phyloP scores from a whole-genome alignment of 106 monocot species.

The Dendrobium chrysotoxum region DNA sequence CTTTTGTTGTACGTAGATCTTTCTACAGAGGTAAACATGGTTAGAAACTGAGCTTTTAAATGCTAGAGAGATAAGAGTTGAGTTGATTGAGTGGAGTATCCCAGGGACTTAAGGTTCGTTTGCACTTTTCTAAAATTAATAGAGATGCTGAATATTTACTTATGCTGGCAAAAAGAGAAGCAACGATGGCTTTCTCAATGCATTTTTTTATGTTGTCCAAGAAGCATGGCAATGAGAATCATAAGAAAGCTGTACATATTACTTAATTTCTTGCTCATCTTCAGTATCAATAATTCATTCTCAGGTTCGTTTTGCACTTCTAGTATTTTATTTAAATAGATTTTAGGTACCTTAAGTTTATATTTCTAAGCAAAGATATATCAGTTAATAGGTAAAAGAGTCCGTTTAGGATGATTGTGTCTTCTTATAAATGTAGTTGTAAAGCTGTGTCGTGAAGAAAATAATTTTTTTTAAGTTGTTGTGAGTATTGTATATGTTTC shows the following conservation, averaged over 20 bases:
- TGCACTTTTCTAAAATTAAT: neutral
- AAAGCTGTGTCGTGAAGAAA: no score
- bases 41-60: neutral
- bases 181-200: neutral
- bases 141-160: neutral
- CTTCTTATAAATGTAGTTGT: no score
- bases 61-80: neutral
- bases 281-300: no score
- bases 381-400: no score
- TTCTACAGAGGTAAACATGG: no score
- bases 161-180: neutral
- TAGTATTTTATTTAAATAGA: neutral
- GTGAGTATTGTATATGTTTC: no score
- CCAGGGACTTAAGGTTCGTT: neutral
- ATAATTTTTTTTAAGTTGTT: no score
- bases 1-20: neutral
- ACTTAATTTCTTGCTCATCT: neutral
- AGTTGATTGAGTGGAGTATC: neutral
- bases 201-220: neutral
- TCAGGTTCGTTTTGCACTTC: neutral
- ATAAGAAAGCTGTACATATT: neutral
- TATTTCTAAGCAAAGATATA: neutral
- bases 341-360: neutral
- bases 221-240: neutral
- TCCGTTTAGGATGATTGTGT: no score